These are phyloP conservation scores for Amyloporia xantha DNA, from an alignment of 768 basidiomycete genomes.

Conservation along the genomic window DNA sequence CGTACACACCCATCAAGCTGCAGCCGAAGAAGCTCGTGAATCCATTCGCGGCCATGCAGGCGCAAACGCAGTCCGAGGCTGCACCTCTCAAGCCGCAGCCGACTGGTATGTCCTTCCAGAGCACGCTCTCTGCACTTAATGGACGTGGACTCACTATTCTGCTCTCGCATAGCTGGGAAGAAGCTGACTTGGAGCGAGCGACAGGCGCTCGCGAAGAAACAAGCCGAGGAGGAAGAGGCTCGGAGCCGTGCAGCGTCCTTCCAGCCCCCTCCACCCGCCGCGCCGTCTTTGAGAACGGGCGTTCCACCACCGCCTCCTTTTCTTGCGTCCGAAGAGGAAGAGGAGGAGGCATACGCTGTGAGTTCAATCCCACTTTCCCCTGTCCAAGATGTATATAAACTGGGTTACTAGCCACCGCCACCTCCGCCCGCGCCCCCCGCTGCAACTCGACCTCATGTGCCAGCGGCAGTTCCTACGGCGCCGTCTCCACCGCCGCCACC, in stretches of 20 bases:
- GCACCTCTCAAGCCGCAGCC: conserved; percentile 17
- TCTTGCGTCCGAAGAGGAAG: conserved; percentile 18
- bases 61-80: conserved; percentile 34
- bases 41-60: conserved; percentile 62
- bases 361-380: neutral
- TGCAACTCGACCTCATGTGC: conserved; percentile 8
- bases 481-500: conserved; percentile 27
- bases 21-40: conserved; percentile 86
- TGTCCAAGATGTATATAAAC: neutral
- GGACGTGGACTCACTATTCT: too few species aligned
- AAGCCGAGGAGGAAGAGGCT: conserved; percentile 70
- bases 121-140: too few species aligned
- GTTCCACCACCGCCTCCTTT: conserved; percentile 9
- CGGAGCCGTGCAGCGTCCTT: conserved; percentile 53
- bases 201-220: conserved; percentile 86
- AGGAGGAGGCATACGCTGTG: conserved; percentile 22
- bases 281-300: conserved; percentile 10
- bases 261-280: conserved; percentile 26
- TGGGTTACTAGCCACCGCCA: conserved; percentile 9
- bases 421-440: conserved; percentile 16
- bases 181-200: conserved; percentile 93
- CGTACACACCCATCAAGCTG: conserved; percentile 84
- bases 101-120: neutral
- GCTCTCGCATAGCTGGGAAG: conserved; percentile 46
- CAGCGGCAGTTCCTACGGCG: conserved; percentile 9